Conservation (phyloP, 2,329 filamentous ascomycete species). For the Colletotrichum melonis region DNA sequence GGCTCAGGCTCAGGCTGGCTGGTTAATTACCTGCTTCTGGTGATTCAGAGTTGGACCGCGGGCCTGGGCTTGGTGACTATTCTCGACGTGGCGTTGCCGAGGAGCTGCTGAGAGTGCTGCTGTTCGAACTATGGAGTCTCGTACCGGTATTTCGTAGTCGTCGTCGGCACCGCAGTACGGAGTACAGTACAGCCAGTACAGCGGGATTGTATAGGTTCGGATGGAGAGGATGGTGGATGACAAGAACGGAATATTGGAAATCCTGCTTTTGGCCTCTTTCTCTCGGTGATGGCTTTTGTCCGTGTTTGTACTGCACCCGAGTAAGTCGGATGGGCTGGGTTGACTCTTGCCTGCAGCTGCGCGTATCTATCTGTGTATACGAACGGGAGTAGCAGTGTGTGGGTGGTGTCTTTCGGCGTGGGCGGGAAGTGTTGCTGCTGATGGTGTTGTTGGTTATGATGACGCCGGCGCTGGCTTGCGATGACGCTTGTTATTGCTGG, state of each 20-base stretch:
- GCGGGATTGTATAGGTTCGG: neutral
- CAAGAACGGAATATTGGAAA: slow-evolving; percentile 4
- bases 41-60: neutral
- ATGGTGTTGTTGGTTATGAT: slow-evolving; percentile 4
- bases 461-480: neutral
- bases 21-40: slow-evolving; percentile 6
- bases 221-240: neutral
- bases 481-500: slow-evolving; percentile 13
- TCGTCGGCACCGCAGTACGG: neutral
- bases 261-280: slow-evolving; percentile 20
- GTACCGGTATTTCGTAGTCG: neutral
- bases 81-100: slow-evolving; percentile 31
- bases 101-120: slow-evolving; percentile 9
- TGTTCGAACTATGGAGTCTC: neutral
- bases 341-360: neutral
- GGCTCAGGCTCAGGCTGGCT: neutral
- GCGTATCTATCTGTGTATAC: neutral
- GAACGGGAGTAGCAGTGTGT: neutral
- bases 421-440: neutral
- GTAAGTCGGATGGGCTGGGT: neutral
- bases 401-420: slow-evolving; percentile 3
- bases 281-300: slow-evolving; percentile 11
- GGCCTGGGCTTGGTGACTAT: slow-evolving; percentile 20
- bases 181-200: neutral
- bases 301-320: neutral